These are phyloP conservation scores for Meira miltonrushii DNA, from an alignment of 1,284 basidiomycete species.

Conservation along the genomic window DNA sequence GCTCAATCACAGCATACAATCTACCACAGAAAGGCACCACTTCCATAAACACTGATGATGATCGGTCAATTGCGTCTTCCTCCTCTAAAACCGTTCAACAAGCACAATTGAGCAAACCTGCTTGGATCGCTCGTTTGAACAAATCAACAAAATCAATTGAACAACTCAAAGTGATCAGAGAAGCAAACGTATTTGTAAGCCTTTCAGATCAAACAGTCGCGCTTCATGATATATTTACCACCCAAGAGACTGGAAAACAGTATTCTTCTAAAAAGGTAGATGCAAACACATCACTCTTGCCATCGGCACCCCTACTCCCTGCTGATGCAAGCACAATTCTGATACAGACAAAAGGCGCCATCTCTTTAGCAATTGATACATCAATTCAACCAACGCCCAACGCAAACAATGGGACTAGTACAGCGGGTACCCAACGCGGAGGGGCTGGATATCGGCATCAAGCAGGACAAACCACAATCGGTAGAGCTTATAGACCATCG, in stretches of 20 bases:
- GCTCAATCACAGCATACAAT: conserved; percentile 4
- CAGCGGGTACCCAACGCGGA: background rate
- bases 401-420: background rate
- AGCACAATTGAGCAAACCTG: background rate
- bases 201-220: conserved; percentile 6
- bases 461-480: background rate
- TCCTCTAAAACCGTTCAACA: background rate
- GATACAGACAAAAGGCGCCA: conserved; percentile 64
- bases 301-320: background rate
- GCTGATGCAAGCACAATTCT: background rate
- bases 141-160: conserved; percentile 5
- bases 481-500: background rate
- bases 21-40: background rate
- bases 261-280: background rate
- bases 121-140: background rate
- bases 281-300: background rate
- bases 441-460: background rate
- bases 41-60: background rate
- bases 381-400: conserved; percentile 54
- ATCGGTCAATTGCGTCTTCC: background rate
- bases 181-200: conserved; percentile 5
- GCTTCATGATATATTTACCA: conserved; percentile 1
- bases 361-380: conserved; percentile 72
- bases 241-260: background rate
- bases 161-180: conserved; percentile 5